Evolutionary conservation across 225 moss, liverwort and hornwort genomes (phyloP).

Genomic region (Bryoerythrophyllum caledonicum): DNA sequence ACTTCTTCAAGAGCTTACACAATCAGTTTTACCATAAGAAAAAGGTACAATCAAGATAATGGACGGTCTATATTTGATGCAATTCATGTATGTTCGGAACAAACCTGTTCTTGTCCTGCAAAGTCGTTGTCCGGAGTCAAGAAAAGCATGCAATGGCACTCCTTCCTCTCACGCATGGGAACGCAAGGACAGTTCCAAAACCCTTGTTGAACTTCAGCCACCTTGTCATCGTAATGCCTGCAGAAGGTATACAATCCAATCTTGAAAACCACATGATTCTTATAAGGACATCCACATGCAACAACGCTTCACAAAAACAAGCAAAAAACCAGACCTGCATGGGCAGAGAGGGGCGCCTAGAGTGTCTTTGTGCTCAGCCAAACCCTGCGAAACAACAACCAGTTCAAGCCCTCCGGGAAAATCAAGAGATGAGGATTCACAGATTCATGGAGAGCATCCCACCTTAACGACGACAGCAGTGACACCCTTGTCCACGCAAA

Average conservation of each 20-base stretch:
- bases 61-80: not conserved
- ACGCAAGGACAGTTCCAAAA: constrained; percentile 99
- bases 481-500: constrained; percentile 94
- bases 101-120: constrained; percentile 66
- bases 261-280: too few relatives aligned
- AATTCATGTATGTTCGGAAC: constrained; percentile 4
- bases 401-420: constrained; percentile 5
- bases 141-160: constrained; percentile 76
- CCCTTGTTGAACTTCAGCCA: constrained; percentile 96
- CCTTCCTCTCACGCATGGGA: constrained; percentile 96
- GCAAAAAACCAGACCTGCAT: constrained; percentile 92
- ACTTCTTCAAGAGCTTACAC: not conserved
- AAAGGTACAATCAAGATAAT: not conserved
- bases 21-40: not conserved
- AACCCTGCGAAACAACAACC: constrained; percentile 55
- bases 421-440: not conserved
- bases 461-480: constrained; percentile 98
- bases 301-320: not conserved
- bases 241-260: not conserved
- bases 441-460: not conserved
- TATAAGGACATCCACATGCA: not conserved
- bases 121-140: constrained; percentile 68
- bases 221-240: constrained; percentile 97
- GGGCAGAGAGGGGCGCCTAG: constrained; percentile 95
- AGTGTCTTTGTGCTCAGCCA: constrained; percentile 95